These are phyloP conservation scores for Angomonas ambiguus DNA, from an alignment of 208 protist species.

Conservation along the genomic window DNA sequence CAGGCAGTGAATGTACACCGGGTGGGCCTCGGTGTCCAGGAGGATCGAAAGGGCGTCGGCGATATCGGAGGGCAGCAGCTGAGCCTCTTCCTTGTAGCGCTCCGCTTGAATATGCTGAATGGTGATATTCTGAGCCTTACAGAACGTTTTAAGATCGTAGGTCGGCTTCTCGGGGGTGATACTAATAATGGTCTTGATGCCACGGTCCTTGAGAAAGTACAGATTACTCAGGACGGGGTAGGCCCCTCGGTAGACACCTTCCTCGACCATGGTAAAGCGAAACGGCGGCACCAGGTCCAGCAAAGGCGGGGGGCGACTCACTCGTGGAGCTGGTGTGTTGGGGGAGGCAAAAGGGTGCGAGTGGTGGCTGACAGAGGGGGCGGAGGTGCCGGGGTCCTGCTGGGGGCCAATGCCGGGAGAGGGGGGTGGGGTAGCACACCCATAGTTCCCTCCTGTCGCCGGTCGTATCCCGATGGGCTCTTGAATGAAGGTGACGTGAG, in stretches of 20 bases:
- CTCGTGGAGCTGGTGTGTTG: neutral
- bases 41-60: slow-evolving; percentile 55
- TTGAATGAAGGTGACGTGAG: too few relatives aligned
- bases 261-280: slow-evolving; percentile 71
- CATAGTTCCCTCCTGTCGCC: neutral
- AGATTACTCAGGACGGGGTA: slow-evolving; percentile 86
- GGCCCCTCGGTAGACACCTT: slow-evolving; percentile 75
- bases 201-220: slow-evolving; percentile 40
- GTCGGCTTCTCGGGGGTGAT: slow-evolving; percentile 79
- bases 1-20: slow-evolving; percentile 84
- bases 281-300: slow-evolving; percentile 68
- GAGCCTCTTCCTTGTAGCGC: slow-evolving; percentile 76
- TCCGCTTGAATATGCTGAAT: slow-evolving; percentile 69
- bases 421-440: neutral
- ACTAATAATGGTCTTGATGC: slow-evolving; percentile 66
- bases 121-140: slow-evolving; percentile 39
- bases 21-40: slow-evolving; percentile 52
- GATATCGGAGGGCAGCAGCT: slow-evolving; percentile 74
- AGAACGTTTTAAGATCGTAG: slow-evolving; percentile 72
- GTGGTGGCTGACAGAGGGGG: neutral
- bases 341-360: slow-evolving; percentile 3
- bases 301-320: slow-evolving; percentile 16
- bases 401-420: neutral
- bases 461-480: neutral
- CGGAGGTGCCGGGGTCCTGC: neutral